These are phyloP conservation scores for Whalleya microplaca DNA, from an alignment of 2,329 filamentous ascomycete genomes.

Conservation along the genomic window DNA sequence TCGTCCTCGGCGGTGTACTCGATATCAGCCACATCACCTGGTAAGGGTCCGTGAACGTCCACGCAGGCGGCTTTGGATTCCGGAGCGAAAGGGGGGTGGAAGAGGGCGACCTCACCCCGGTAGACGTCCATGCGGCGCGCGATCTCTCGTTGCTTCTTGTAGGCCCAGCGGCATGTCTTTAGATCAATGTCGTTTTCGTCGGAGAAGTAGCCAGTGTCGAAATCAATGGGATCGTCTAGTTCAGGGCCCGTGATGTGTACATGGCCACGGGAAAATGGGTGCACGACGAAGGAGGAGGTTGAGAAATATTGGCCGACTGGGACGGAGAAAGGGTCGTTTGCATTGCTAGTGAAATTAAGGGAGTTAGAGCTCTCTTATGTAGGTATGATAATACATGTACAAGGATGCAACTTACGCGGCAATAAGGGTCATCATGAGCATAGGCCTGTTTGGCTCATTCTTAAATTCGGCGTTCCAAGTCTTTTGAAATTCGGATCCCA, in stretches of 20 bases:
- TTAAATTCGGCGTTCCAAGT: slow-evolving; percentile 61
- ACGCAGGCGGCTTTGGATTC: slow-evolving; percentile 43
- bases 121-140: slow-evolving; percentile 58
- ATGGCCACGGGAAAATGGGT: slow-evolving; percentile 64
- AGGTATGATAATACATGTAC: not conserved
- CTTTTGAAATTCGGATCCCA: slow-evolving; percentile 56
- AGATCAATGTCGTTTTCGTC: slow-evolving; percentile 56
- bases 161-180: slow-evolving; percentile 61
- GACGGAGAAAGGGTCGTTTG: slow-evolving; percentile 37
- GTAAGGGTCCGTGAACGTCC: slow-evolving; percentile 28
- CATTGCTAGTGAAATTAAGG: slow-evolving; percentile 46
- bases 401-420: slow-evolving; percentile 37
- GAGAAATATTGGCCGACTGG: slow-evolving; percentile 54
- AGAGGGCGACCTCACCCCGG: slow-evolving; percentile 46
- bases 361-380: not conserved
- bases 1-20: slow-evolving; percentile 8
- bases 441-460: slow-evolving; percentile 45
- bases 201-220: slow-evolving; percentile 58
- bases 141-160: slow-evolving; percentile 66
- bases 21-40: slow-evolving; percentile 21
- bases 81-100: slow-evolving; percentile 48
- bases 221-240: slow-evolving; percentile 50
- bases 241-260: slow-evolving; percentile 59
- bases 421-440: slow-evolving; percentile 49
- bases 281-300: slow-evolving; percentile 56